These are phyloP conservation scores for Fraxinus latifolia DNA, from an alignment of 305 asterid species.

Conservation along the genomic window DNA sequence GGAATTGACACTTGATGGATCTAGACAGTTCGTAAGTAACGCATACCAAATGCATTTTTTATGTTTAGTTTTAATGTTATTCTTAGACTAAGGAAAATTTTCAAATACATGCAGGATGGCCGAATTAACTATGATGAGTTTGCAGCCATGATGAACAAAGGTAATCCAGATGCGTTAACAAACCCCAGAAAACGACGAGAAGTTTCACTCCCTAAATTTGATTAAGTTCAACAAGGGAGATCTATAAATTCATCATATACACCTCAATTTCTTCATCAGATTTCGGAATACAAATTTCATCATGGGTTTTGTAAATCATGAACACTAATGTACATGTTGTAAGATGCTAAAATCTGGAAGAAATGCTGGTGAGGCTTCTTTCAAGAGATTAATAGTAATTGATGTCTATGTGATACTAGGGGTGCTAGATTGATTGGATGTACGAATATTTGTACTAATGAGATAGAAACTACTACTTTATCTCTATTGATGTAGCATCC, in stretches of 20 bases:
- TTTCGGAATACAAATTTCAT: neutral
- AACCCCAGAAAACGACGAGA: constrained; percentile 66
- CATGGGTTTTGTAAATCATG: neutral
- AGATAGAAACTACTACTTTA: neutral
- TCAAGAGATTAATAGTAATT: neutral
- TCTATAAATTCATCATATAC: constrained; percentile 1
- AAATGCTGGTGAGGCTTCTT: neutral
- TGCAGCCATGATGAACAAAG: constrained; percentile 72
- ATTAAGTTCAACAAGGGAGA: constrained; percentile 22
- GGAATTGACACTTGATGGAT: neutral
- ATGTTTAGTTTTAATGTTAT: neutral
- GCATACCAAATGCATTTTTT: neutral
- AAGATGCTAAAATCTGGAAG: neutral
- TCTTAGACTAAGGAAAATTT: neutral
- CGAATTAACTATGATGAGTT: constrained; percentile 58
- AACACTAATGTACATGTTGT: neutral
- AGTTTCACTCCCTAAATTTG: constrained; percentile 34
- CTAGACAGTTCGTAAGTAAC: neutral
- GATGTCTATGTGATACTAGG: neutral
- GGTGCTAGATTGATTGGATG: neutral
- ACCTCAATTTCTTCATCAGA: constrained; percentile 4
- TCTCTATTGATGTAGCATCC: neutral
- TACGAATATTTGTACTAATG: neutral
- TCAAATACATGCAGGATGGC: constrained; percentile 42
- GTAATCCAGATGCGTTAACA: constrained; percentile 57